Conservation (phyloP, 2,329 filamentous ascomycete genomes). For the Parafenestella ontariensis region DNA sequence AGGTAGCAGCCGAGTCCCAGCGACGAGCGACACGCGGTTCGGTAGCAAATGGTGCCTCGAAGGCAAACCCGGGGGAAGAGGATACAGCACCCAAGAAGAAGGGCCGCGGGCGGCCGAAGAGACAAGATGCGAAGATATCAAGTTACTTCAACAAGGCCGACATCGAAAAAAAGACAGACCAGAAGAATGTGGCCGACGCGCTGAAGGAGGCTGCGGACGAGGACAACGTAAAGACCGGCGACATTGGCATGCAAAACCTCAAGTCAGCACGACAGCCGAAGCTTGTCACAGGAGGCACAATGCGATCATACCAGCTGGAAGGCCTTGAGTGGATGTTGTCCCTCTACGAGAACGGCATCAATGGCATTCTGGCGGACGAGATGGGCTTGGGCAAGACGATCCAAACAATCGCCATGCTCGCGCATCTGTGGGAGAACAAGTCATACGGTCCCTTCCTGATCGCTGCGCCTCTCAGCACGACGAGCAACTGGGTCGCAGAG, state of each 20-base stretch:
- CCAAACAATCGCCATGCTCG: slow-evolving; percentile 87
- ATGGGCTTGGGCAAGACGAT: slow-evolving; percentile 95
- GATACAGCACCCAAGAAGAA: slow-evolving; percentile 32
- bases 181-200: slow-evolving; percentile 63
- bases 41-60: slow-evolving; percentile 18
- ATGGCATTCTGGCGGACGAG: slow-evolving; percentile 90
- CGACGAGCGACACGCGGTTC: slow-evolving; percentile 54
- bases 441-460: slow-evolving; percentile 90
- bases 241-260: slow-evolving; percentile 71
- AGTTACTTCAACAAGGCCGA: slow-evolving; percentile 68
- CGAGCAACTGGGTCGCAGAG: slow-evolving; percentile 96
- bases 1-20: slow-evolving; percentile 55
- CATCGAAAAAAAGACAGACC: slow-evolving; percentile 60
- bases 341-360: slow-evolving; percentile 87
- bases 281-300: slow-evolving; percentile 83
- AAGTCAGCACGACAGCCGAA: slow-evolving; percentile 85
- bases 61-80: slow-evolving; percentile 23
- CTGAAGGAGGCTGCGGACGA: slow-evolving; percentile 65
- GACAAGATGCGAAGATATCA: slow-evolving; percentile 57
- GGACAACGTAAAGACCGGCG: slow-evolving; percentile 64
- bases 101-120: slow-evolving; percentile 50
- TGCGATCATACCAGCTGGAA: slow-evolving; percentile 94
- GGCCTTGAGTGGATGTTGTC: slow-evolving; percentile 91
- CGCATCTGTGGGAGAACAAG: slow-evolving; percentile 85
- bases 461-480: slow-evolving; percentile 85